phyloP scores from a whole-genome alignment of 2,329 filamentous ascomycete genomes.

The Apiospora pterosperma region DNA sequence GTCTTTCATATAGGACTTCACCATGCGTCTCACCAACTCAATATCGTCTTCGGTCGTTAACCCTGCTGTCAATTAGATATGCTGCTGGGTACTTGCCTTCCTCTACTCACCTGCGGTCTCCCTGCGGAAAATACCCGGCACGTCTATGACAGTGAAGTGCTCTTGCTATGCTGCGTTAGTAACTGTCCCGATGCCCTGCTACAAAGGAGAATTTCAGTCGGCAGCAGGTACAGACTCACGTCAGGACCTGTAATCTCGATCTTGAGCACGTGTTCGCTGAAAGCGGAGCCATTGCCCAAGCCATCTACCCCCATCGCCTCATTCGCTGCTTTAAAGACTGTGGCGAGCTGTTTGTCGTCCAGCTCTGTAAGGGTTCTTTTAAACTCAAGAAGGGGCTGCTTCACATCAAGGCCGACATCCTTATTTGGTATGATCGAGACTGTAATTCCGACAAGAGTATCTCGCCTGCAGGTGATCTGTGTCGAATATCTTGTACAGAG shows the following conservation, averaged over 20 bases:
- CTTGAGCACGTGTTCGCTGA: slow-evolving; percentile 44
- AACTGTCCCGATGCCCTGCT: neutral
- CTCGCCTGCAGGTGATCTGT: slow-evolving; percentile 41
- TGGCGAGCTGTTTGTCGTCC: slow-evolving; percentile 26
- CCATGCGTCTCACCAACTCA: slow-evolving; percentile 42
- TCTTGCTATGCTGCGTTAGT: slow-evolving; percentile 26
- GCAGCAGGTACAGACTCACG: slow-evolving; percentile 16
- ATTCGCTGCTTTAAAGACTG: slow-evolving; percentile 28
- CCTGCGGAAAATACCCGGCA: slow-evolving; percentile 48
- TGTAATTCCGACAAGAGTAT: slow-evolving; percentile 27
- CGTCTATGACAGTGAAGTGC: slow-evolving; percentile 51
- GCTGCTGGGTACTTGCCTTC: neutral
- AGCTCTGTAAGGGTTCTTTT: slow-evolving; percentile 21
- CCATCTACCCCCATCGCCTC: too few species aligned
- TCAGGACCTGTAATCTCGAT: slow-evolving; percentile 43
- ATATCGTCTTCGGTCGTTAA: slow-evolving; percentile 44
- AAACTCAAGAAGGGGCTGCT: slow-evolving; percentile 25
- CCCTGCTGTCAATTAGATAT: slow-evolving; percentile 19
- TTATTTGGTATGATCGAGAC: slow-evolving; percentile 39
- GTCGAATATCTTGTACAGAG: slow-evolving; percentile 49
- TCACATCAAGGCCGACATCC: slow-evolving; percentile 15
- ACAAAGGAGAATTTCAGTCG: neutral
- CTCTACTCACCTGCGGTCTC: slow-evolving; percentile 29
- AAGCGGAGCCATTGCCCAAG: slow-evolving; percentile 24
- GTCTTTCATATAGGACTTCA: slow-evolving; percentile 42